A percentile compares a stretch with the other conserved stretches of the same genome.
These are phyloP conservation scores for Ceratocystis eucalypticola DNA, from an alignment of 2,329 filamentous ascomycete genomes.

Conservation along the genomic window DNA sequence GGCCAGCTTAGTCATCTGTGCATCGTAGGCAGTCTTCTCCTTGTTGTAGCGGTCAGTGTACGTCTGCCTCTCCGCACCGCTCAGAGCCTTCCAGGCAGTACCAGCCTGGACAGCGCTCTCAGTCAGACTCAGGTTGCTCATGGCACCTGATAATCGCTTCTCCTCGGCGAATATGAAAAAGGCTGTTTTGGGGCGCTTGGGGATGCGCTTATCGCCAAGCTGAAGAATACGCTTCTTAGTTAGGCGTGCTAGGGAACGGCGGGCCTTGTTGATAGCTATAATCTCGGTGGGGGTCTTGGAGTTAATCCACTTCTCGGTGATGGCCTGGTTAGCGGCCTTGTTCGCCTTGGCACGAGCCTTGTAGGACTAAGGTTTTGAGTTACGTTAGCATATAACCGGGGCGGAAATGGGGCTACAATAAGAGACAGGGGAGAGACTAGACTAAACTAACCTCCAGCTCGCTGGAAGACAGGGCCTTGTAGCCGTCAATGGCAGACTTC, in stretches of 20 bases:
- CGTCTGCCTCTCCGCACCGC: conserved; percentile 31
- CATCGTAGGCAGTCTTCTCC: conserved; percentile 1
- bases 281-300: conserved; percentile 30
- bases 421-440: neutral
- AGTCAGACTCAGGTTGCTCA: conserved; percentile 10
- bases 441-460: conserved; percentile 33
- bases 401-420: neutral
- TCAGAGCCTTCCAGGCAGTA: conserved; percentile 33
- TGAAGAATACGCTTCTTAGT: conserved; percentile 22
- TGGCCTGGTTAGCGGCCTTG: conserved; percentile 29
- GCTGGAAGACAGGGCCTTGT: conserved; percentile 29
- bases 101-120: conserved; percentile 24
- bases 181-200: conserved; percentile 28
- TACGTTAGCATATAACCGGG: neutral
- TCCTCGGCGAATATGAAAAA: conserved; percentile 30
- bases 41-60: neutral
- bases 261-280: conserved; percentile 35
- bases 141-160: conserved; percentile 27
- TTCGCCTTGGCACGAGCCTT: conserved; percentile 29
- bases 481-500: conserved; percentile 25
- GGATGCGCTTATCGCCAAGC: conserved; percentile 37
- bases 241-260: conserved; percentile 30
- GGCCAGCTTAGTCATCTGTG: neutral
- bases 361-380: conserved; percentile 26
- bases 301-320: conserved; percentile 37